Percentiles rank a stretch among this genome's conserved stretches.
phyloP scores from a whole-genome alignment of 768 basidiomycete species.

The Suillus alpinus region DNA sequence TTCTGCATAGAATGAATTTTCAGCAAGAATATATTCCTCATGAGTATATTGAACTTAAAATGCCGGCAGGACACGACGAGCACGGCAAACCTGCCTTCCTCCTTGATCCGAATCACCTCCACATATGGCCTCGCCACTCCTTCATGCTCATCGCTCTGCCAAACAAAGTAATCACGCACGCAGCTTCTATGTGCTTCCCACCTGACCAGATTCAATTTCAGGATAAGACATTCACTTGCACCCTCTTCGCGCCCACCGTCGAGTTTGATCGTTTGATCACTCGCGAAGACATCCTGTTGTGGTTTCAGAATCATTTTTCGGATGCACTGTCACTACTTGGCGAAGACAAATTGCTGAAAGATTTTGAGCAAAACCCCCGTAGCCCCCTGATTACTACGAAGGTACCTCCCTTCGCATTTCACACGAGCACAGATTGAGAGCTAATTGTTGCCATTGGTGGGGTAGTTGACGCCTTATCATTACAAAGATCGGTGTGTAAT shows the following conservation, averaged over 20 bases:
- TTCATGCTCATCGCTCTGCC: conserved; percentile 99
- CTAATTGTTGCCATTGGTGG: conserved; percentile 13
- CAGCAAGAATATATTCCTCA: conserved; percentile 94
- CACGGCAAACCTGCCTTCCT: conserved; percentile 67
- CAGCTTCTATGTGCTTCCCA: conserved; percentile 27
- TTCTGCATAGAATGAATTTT: conserved; percentile 78
- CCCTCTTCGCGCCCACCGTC: conserved; percentile 83
- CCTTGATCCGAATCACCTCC: conserved; percentile 93
- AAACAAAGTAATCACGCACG: conserved; percentile 69
- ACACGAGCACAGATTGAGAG: conserved; percentile 13
- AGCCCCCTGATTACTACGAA: conserved; percentile 90
- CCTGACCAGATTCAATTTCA: conserved; percentile 33
- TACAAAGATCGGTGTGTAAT: conserved; percentile 85
- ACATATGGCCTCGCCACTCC: conserved; percentile 98
- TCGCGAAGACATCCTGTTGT: conserved; percentile 54
- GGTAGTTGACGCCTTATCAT: conserved; percentile 83
- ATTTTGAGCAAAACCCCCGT: conserved; percentile 82
- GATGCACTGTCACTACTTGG: conserved; percentile 88
- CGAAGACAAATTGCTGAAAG: conserved; percentile 68
- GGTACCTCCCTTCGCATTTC: conserved; percentile 47
- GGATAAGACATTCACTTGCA: conserved; percentile 98
- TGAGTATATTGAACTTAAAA: conserved; percentile 94
- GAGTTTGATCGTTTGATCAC: conserved; percentile 68
- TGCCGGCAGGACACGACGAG: conserved; percentile 73
- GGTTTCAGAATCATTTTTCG: conserved; percentile 85